Conservation (phyloP, 306 rosid species). For the Sesbania bispinosa region DNA sequence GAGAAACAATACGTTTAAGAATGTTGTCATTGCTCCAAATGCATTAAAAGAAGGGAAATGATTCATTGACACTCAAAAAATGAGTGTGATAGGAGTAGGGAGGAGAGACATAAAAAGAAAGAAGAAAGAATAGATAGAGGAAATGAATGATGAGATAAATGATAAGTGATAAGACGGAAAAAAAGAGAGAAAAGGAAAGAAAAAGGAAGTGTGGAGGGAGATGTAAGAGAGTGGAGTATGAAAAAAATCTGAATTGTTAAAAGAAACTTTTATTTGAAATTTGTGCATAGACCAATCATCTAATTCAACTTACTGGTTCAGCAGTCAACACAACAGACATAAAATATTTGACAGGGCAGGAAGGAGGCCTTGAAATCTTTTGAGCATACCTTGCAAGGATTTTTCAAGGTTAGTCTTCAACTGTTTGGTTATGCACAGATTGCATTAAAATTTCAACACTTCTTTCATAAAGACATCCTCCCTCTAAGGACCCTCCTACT, state of each 20-base stretch:
- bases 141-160: too few species aligned
- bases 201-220: too few species aligned
- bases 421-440: neutral
- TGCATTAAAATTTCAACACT: neutral
- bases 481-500: neutral
- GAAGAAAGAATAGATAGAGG: too few species aligned
- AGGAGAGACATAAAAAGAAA: too few species aligned
- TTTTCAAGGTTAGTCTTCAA: neutral
- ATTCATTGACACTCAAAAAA: too few species aligned
- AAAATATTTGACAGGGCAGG: neutral
- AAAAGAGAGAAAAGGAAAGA: too few species aligned
- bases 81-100: too few species aligned
- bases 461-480: neutral
- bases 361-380: neutral
- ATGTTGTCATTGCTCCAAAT: constrained; percentile 66
- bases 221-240: too few species aligned
- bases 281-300: constrained; percentile 39
- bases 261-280: constrained; percentile 68
- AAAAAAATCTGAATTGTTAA: too few species aligned
- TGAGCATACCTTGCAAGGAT: neutral
- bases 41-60: too few species aligned
- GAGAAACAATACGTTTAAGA: neutral
- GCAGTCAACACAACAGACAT: neutral
- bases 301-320: neutral
- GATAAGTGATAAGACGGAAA: too few species aligned